A percentile compares a stretch with the other conserved stretches of the same genome.
Conservation (phyloP, 495 filamentous ascomycete genomes). For the Cryomyces minteri region DNA sequence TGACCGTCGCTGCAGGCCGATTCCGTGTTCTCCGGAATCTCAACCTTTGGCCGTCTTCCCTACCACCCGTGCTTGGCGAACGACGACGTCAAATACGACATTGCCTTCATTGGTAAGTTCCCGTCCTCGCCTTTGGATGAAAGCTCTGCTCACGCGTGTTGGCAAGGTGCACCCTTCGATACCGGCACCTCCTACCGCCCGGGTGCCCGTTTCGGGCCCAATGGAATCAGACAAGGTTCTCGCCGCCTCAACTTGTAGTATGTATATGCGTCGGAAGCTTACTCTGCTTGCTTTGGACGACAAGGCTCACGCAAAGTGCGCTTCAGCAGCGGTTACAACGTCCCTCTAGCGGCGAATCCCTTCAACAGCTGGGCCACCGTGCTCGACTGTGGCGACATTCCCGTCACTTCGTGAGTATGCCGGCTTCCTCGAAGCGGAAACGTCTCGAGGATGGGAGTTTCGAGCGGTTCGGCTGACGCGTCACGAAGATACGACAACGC, state of each 20-base stretch:
- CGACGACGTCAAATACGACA: conserved; percentile 27
- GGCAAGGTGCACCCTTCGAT: conserved; percentile 40
- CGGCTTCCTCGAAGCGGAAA: background rate
- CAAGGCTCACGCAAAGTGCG: conserved; percentile 33
- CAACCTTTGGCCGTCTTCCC: conserved; percentile 53
- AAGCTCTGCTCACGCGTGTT: background rate
- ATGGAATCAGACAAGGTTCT: conserved; percentile 64
- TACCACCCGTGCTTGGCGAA: conserved; percentile 64
- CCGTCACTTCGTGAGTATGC: conserved; percentile 27
- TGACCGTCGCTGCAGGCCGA: conserved; percentile 32
- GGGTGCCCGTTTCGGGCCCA: conserved; percentile 69
- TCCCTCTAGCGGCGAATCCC: conserved; percentile 25
- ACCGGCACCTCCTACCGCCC: conserved; percentile 61
- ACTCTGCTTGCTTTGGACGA: conserved; percentile 1
- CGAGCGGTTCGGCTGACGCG: background rate
- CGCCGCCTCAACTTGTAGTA: conserved; percentile 52
- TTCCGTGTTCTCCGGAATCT: conserved; percentile 29
- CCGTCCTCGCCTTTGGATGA: background rate
- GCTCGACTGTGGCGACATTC: conserved; percentile 25
- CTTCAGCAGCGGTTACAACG: conserved; percentile 45
- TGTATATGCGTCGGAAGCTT: conserved; percentile 6
- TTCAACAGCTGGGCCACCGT: conserved; percentile 25
- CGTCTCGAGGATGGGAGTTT: background rate
- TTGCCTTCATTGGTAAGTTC: conserved; percentile 22
- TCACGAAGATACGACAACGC: conserved; percentile 22